Evolutionary conservation across 257 asterid genomes (phyloP).

Genomic region (Coffea canephora): DNA sequence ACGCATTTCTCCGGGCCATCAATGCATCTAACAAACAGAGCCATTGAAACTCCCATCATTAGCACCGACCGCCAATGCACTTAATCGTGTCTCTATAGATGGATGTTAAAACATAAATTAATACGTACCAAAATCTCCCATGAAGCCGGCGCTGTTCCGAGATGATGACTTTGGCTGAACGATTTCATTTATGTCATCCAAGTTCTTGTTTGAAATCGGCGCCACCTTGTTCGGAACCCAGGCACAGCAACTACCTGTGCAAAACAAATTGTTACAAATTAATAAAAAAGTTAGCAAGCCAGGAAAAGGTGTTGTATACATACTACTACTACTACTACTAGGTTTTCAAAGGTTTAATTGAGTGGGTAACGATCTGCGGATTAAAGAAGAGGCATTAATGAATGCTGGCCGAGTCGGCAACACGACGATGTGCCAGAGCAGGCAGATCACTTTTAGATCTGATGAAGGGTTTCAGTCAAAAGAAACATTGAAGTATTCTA

Average conservation of each 20-base stretch:
- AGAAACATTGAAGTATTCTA: not conserved
- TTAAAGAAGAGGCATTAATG: not conserved
- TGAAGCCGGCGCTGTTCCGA: conserved; percentile 8
- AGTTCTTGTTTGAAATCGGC: conserved; percentile 4
- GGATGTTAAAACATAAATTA: not conserved
- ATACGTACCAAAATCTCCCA: conserved; percentile 40
- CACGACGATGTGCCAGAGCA: not conserved
- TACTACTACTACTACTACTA: no score
- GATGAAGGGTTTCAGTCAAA: not conserved
- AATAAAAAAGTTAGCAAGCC: not conserved
- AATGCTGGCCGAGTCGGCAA: no score
- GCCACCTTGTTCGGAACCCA: conserved; percentile 21
- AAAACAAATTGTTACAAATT: not conserved
- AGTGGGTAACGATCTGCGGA: not conserved
- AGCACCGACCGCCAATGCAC: not conserved
- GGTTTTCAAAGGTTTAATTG: not conserved
- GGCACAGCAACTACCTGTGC: conserved; percentile 34
- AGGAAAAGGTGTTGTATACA: not conserved
- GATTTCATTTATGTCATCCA: conserved; percentile 9
- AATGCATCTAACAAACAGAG: conserved; percentile 29
- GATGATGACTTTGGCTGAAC: conserved; percentile 12
- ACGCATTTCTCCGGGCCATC: conserved; percentile 46
- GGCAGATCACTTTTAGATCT: not conserved
- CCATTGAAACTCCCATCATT: not conserved
- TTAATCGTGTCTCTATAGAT: no score